Conservation (phyloP, 129 eudicot species). For the Erigeron canadensis region DNA sequence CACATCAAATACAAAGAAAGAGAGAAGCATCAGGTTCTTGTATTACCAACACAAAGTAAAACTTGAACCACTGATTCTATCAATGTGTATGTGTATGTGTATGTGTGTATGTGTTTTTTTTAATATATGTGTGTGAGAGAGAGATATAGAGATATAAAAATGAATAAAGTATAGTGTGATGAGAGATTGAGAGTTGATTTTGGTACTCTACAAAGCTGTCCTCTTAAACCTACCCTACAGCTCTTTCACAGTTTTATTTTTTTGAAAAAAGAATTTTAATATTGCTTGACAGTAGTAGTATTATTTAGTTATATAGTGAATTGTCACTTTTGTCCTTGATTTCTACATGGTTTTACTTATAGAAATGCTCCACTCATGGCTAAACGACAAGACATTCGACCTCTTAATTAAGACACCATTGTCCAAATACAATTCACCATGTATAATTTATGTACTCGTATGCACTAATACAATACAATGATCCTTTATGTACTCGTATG, state of each 20-base stretch:
- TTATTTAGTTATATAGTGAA: conserved; percentile 25
- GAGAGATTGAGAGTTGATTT: conserved; percentile 29
- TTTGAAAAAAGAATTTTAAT: background rate
- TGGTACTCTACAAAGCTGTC: conserved; percentile 57
- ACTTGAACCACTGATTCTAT: conserved; percentile 28
- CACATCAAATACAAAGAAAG: conserved; percentile 66
- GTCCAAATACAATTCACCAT: conserved; percentile 13
- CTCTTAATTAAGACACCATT: conserved; percentile 15
- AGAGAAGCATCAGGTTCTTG: conserved; percentile 62
- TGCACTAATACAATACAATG: no score
- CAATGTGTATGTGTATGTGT: conserved; percentile 25
- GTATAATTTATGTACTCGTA: no score
- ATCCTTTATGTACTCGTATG: no score
- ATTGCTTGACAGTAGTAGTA: conserved; percentile 13
- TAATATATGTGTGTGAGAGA: conserved; percentile 8
- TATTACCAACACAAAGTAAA: conserved; percentile 35
- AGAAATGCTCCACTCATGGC: conserved; percentile 37
- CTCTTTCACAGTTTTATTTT: conserved; percentile 21
- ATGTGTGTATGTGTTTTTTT: conserved; percentile 22
- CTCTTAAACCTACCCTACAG: conserved; percentile 58
- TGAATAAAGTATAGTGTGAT: no score
- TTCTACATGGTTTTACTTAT: conserved; percentile 26
- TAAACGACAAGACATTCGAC: conserved; percentile 37
- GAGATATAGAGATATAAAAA: conserved; percentile 4
- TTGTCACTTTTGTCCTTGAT: conserved; percentile 38